Evolutionary conservation across 2,329 filamentous ascomycete species (phyloP), one percentile per base, ranked within the genome.

Genomic region (Cercospora berteroae): DNA sequence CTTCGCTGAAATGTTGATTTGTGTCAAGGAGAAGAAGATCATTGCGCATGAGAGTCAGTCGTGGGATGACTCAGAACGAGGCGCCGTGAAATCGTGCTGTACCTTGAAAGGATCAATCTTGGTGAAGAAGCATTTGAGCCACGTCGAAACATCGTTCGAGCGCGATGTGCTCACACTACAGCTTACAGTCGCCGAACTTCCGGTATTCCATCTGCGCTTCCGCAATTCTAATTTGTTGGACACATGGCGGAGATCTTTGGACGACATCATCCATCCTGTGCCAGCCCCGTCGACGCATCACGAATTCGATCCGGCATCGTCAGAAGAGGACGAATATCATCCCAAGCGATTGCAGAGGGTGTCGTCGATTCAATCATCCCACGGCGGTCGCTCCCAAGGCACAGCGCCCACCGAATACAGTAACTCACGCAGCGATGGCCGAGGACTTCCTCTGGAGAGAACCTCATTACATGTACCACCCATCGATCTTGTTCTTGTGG

Each of bases 1-100:
- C 31, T 99, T 99, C 77, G 92, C 91, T 4, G 95, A 99, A 81
- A 99, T 99, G 95, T 90, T 99, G 74, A 99, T 99, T 71, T 99
- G 95, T 77, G 93, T 99, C 69, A 99, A 98, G 81, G 95, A 98
- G 81, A 98, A 97, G 86, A 97, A 94, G 81, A 80, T 84, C 8
- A 78, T 83, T 9, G 72, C 83, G 44, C 74, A 79, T 57, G 77
- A 74, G 69, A 83, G 85, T 44, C 85, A 87, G 61, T 87, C 91
- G 71, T 94, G 91, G 86, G 90, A 87, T n/a, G 82, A 82, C 25
- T 73, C 80, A 1, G 80, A 81, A 18, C 82, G 83, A 4, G 59
- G 83, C 0, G 85, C 85, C 23, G 85, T 86, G 65, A 94, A 90
- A 78, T 83, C 86, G 9, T 88, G 88, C 70, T 97, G 91, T 83